Percentiles rank a stretch among this genome's conserved stretches.
phyloP scores from a whole-genome alignment of 2,329 filamentous ascomycete genomes.

The Helminthosporium solani region DNA sequence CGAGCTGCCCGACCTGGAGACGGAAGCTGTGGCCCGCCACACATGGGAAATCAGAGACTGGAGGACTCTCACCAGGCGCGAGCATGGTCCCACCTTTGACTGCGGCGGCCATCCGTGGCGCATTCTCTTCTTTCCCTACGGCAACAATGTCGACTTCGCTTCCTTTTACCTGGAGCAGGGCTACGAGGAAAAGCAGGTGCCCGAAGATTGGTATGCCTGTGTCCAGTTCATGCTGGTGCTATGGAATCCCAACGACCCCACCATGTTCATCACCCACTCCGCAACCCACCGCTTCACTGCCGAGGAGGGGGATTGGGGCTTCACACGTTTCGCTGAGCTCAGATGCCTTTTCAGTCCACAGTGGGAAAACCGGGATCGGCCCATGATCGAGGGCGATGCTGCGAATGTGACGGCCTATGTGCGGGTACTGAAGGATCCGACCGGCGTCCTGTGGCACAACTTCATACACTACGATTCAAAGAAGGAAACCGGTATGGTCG shows the following conservation, averaged over 20 bases:
- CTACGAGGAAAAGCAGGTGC: constrained; percentile 70
- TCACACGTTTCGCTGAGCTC: constrained; percentile 92
- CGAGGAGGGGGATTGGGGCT: constrained; percentile 97
- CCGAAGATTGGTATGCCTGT: constrained; percentile 94
- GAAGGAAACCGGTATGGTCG: constrained; percentile 96
- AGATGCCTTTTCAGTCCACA: constrained; percentile 77
- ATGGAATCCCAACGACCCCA: constrained; percentile 93
- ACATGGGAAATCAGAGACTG: constrained; percentile 91
- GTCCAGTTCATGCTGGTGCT: constrained; percentile 93
- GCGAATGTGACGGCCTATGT: constrained; percentile 83
- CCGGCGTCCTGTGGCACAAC: constrained; percentile 86
- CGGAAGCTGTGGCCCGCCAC: constrained; percentile 70
- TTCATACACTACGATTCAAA: constrained; percentile 98
- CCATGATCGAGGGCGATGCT: constrained; percentile 73
- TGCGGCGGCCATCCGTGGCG: constrained; percentile 91
- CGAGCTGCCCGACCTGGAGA: constrained; percentile 75
- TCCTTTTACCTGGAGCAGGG: constrained; percentile 97
- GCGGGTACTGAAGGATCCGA: constrained; percentile 80
- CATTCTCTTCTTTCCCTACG: constrained; percentile 90
- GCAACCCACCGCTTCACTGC: constrained; percentile 96
- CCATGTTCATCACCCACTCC: constrained; percentile 69
- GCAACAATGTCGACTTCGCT: constrained; percentile 89
- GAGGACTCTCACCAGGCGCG: constrained; percentile 72
- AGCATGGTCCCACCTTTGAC: constrained; percentile 85
- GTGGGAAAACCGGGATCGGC: constrained; percentile 69